Evolutionary conservation across 805 yeast genomes (phyloP).

Genomic region (Zygosaccharomyces kombuchaensis): DNA sequence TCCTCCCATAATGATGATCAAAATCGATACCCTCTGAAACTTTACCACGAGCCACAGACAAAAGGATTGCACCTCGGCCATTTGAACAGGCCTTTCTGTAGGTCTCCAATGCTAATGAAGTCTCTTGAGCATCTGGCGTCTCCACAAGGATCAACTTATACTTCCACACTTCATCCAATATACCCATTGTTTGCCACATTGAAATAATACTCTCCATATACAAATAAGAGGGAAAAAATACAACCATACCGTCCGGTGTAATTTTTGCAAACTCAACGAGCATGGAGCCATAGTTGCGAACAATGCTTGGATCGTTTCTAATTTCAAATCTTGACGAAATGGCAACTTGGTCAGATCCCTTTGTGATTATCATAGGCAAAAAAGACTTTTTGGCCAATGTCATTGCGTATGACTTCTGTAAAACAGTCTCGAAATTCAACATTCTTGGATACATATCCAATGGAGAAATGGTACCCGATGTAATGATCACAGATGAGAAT

Average conservation of each 20-base stretch:
- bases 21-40: slow-evolving; percentile 99
- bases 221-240: slow-evolving; percentile 92
- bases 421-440: slow-evolving; percentile 88
- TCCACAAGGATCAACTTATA: slow-evolving; percentile 91
- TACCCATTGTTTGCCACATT: slow-evolving; percentile 99
- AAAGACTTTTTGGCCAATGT: slow-evolving; percentile 88
- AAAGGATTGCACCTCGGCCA: slow-evolving; percentile 94
- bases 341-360: slow-evolving; percentile 97
- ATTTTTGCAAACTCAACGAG: slow-evolving; percentile 88
- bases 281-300: slow-evolving; percentile 91
- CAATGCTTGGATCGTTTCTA: slow-evolving; percentile 96
- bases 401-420: slow-evolving; percentile 95
- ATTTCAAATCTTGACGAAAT: slow-evolving; percentile 95
- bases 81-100: slow-evolving; percentile 94
- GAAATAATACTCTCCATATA: slow-evolving; percentile 98
- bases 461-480: slow-evolving; percentile 98
- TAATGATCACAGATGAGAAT: slow-evolving; percentile 86
- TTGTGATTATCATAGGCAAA: slow-evolving; percentile 91
- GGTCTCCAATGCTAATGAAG: slow-evolving; percentile 90
- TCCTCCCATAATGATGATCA: slow-evolving; percentile 96
- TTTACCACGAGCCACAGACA: slow-evolving; percentile 98
- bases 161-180: slow-evolving; percentile 97
- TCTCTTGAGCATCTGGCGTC: slow-evolving; percentile 99
- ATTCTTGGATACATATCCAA: slow-evolving; percentile 97
- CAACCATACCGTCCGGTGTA: slow-evolving; percentile 98